phyloP scores from a whole-genome alignment of 345 rosid species.

The Eucalyptus regnans region DNA sequence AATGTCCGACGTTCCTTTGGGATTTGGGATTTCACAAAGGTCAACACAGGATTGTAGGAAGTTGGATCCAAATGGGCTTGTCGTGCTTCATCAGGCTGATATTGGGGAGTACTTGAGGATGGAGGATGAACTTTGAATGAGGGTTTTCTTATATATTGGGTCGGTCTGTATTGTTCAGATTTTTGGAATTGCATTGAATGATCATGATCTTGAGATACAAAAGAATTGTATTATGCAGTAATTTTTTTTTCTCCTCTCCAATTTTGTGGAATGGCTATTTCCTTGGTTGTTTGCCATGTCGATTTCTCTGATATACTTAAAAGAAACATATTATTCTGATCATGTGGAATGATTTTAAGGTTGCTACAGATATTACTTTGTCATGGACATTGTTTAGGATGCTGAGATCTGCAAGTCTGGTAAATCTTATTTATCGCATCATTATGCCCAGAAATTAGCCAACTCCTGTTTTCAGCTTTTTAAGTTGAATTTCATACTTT shows the following conservation, averaged over 20 bases:
- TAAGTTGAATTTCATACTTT: neutral
- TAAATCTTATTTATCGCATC: neutral
- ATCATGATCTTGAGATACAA: neutral
- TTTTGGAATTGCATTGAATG: neutral
- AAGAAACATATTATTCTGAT: neutral
- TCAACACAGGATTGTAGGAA: slow-evolving; percentile 85
- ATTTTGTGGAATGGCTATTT: neutral
- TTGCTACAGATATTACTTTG: neutral
- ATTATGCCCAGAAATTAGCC: neutral
- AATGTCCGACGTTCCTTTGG: slow-evolving; percentile 77
- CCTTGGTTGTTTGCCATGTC: neutral
- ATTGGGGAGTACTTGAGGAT: slow-evolving; percentile 84
- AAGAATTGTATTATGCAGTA: neutral
- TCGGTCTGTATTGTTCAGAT: neutral
- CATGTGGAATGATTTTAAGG: neutral
- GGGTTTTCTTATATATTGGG: neutral
- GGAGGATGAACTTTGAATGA: slow-evolving; percentile 72
- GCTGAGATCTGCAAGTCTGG: neutral
- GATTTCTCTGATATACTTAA: neutral
- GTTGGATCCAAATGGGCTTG: slow-evolving; percentile 77
- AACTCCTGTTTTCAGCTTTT: neutral
- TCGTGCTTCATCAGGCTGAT: slow-evolving; percentile 80
- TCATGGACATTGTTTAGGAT: neutral
- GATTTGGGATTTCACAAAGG: slow-evolving; percentile 75
- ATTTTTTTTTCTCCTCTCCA: neutral